A percentile compares a stretch with the other conserved stretches of the same genome.
Conservation (phyloP, 352 stramenopile genomes). For the Pythium sp. region DNA sequence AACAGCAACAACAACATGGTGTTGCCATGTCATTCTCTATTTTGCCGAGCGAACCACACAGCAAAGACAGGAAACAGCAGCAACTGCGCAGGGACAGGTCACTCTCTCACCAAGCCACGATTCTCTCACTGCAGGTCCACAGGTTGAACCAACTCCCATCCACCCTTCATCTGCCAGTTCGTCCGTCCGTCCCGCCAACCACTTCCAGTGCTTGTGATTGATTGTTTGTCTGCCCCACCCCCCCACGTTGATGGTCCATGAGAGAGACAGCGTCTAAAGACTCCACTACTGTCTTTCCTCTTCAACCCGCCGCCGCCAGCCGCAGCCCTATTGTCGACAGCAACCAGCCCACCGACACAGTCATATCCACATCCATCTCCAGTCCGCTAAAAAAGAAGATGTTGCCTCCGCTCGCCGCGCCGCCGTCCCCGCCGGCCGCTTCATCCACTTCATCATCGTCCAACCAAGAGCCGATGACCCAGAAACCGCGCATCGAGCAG, state of each 20-base stretch:
- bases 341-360: background rate
- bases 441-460: background rate
- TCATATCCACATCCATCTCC: background rate
- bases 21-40: background rate
- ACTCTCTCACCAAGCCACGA: no score
- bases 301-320: background rate
- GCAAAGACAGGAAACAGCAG: background rate
- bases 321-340: background rate
- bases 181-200: no score
- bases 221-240: no score
- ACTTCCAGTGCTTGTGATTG: no score
- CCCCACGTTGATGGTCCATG: background rate
- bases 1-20: no score
- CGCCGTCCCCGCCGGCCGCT: background rate
- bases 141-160: background rate
- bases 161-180: no score
- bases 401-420: slow-evolving; percentile 11
- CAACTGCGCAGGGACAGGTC: no score
- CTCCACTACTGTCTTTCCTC: background rate
- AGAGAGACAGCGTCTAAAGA: background rate
- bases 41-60: background rate
- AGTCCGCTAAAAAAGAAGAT: background rate
- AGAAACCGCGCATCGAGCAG: slow-evolving; percentile 33
- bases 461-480: slow-evolving; percentile 3
- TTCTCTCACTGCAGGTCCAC: no score